These are phyloP conservation scores for Ceratobasidium theobromae DNA, from an alignment of 1,284 basidiomycete species.

Conservation along the genomic window DNA sequence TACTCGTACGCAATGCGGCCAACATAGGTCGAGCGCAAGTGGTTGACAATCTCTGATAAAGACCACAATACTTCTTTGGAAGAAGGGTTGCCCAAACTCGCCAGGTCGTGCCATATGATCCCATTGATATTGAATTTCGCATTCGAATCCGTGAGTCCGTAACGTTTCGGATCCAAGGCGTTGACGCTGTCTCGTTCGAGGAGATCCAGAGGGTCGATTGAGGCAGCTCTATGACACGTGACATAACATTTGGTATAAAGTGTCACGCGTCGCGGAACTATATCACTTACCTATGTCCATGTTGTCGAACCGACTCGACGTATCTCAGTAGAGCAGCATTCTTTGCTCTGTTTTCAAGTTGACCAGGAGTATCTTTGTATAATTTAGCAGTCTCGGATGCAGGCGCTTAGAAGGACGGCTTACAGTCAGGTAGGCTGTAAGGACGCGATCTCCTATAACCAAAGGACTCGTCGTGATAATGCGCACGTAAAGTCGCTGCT, in stretches of 20 bases:
- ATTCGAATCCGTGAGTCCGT: slow-evolving; percentile 62
- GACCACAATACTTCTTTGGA: slow-evolving; percentile 57
- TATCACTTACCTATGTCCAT: slow-evolving; percentile 41
- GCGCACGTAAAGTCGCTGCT: slow-evolving; percentile 3
- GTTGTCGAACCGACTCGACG: slow-evolving; percentile 74
- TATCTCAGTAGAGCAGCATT: slow-evolving; percentile 84
- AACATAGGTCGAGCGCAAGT: slow-evolving; percentile 73
- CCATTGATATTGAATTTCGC: slow-evolving; percentile 72
- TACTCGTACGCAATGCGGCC: slow-evolving; percentile 87
- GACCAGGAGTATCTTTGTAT: slow-evolving; percentile 64
- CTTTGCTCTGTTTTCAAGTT: slow-evolving; percentile 69
- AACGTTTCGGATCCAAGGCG: slow-evolving; percentile 75
- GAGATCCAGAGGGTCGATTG: slow-evolving; percentile 83
- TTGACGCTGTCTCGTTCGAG: slow-evolving; percentile 82
- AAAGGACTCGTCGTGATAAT: slow-evolving; percentile 81
- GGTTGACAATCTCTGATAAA: slow-evolving; percentile 66
- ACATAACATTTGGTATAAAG: slow-evolving; percentile 44
- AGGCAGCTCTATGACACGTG: slow-evolving; percentile 77
- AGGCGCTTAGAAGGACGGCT: slow-evolving; percentile 41
- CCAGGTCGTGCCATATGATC: slow-evolving; percentile 65
- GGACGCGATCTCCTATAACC: slow-evolving; percentile 69
- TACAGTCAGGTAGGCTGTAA: slow-evolving; percentile 75
- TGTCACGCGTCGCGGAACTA: neutral
- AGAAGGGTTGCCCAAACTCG: slow-evolving; percentile 38
- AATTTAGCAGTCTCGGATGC: slow-evolving; percentile 3